phyloP scores from a whole-genome alignment of 768 basidiomycete genomes.

The Guyanaporus albipodus region DNA sequence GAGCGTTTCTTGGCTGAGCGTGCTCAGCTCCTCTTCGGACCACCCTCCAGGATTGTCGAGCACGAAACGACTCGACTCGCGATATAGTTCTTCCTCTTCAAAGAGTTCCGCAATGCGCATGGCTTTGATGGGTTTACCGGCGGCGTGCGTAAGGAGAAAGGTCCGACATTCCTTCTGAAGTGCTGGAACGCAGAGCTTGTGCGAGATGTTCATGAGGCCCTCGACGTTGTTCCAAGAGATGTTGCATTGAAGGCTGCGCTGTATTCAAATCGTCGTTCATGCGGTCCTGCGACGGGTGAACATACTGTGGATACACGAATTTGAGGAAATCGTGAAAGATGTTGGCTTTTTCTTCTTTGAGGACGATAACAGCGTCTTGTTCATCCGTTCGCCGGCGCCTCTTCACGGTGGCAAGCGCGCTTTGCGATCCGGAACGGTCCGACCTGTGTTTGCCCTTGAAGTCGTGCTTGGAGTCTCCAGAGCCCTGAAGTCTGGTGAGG shows the following conservation, averaged over 20 bases:
- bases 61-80: slow-evolving; percentile 88
- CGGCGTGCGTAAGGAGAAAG: slow-evolving; percentile 89
- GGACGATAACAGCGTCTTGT: slow-evolving; percentile 80
- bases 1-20: slow-evolving; percentile 76
- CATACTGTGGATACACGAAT: slow-evolving; percentile 91
- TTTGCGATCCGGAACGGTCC: slow-evolving; percentile 20
- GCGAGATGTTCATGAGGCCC: slow-evolving; percentile 83
- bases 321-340: slow-evolving; percentile 93
- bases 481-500: slow-evolving; percentile 57
- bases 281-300: slow-evolving; percentile 1
- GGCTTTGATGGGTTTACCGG: slow-evolving; percentile 89
- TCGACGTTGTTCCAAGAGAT: slow-evolving; percentile 96
- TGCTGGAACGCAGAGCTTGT: slow-evolving; percentile 81
- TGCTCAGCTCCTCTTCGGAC: slow-evolving; percentile 74
- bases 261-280: slow-evolving; percentile 3
- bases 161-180: slow-evolving; percentile 79
- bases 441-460: slow-evolving; percentile 22
- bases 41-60: slow-evolving; percentile 89
- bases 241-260: slow-evolving; percentile 73
- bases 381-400: slow-evolving; percentile 42
- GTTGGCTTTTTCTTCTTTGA: slow-evolving; percentile 85
- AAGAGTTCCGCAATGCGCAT: slow-evolving; percentile 90
- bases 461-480: slow-evolving; percentile 19
- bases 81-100: slow-evolving; percentile 85
- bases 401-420: slow-evolving; percentile 39